Conservation (phyloP, 2,329 filamentous ascomycete genomes). For the Ophiocordyceps camponoti-floridani region DNA sequence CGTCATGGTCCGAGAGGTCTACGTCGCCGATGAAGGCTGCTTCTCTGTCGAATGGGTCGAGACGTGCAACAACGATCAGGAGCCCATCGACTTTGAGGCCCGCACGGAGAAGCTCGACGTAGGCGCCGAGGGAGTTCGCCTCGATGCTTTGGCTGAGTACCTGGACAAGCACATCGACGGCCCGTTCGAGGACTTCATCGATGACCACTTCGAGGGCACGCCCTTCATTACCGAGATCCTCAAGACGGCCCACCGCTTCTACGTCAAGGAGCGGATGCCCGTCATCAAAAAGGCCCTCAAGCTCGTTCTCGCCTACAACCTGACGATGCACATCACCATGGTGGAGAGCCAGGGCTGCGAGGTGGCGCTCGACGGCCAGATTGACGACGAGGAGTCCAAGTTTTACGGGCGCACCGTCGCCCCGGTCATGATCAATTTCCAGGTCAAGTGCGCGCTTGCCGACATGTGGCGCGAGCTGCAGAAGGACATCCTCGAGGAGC, state of each 20-base stretch:
- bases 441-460: constrained; percentile 92
- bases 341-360: constrained; percentile 78
- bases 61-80: constrained; percentile 46
- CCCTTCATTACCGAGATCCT: constrained; percentile 90
- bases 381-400: constrained; percentile 71
- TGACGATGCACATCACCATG: constrained; percentile 88
- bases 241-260: constrained; percentile 89
- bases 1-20: constrained; percentile 86
- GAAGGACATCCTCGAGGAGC: constrained; percentile 87
- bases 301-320: constrained; percentile 86
- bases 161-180: constrained; percentile 88
- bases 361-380: constrained; percentile 59
- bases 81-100: constrained; percentile 67
- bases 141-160: constrained; percentile 70
- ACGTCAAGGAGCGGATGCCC: constrained; percentile 69
- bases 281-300: constrained; percentile 92
- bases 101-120: constrained; percentile 80
- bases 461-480: constrained; percentile 97
- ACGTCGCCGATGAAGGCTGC: constrained; percentile 78
- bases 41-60: constrained; percentile 92
- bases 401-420: constrained; percentile 82
- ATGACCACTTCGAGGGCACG: constrained; percentile 91
- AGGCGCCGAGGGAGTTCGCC: constrained; percentile 73
- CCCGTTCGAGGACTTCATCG: constrained; percentile 82
- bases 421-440: constrained; percentile 98